A percentile compares a stretch with the other conserved stretches of the same genome.
phyloP scores from a whole-genome alignment of 148 eudicot species.

The Chenopodium suecicum region DNA sequence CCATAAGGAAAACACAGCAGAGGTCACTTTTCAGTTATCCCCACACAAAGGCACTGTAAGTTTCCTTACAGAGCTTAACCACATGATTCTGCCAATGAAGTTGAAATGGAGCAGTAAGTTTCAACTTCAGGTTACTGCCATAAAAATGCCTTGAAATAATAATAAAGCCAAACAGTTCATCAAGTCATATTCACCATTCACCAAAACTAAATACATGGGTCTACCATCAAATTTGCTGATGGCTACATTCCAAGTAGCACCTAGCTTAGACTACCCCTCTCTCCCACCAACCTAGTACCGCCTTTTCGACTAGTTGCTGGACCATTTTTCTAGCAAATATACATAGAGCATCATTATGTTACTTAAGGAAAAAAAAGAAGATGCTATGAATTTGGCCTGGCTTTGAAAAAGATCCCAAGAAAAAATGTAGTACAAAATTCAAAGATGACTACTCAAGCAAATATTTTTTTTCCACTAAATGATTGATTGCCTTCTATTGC shows the following conservation, averaged over 20 bases:
- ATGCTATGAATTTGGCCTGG: not conserved
- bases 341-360: not conserved
- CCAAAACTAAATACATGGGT: constrained; percentile 3
- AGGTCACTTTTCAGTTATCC: not conserved
- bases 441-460: not conserved
- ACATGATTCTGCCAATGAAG: constrained; percentile 7
- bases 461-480: too few relatives aligned
- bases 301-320: not conserved
- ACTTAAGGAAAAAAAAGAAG: not conserved
- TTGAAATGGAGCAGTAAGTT: not conserved
- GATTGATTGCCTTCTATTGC: not conserved
- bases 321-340: constrained; percentile 2
- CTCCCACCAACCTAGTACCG: constrained; percentile 1
- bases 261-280: not conserved
- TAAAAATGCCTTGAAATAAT: constrained; percentile 1
- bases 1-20: not conserved
- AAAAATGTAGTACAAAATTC: not conserved
- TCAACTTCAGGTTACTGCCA: not conserved
- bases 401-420: not conserved
- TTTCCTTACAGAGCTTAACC: not conserved
- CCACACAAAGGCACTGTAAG: not conserved
- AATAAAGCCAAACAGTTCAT: not conserved
- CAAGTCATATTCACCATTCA: constrained; percentile 6
- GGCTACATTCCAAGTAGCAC: not conserved
- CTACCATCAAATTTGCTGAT: not conserved